phyloP scores from a whole-genome alignment of 331 rosid species.

The Arachis monticola region DNA sequence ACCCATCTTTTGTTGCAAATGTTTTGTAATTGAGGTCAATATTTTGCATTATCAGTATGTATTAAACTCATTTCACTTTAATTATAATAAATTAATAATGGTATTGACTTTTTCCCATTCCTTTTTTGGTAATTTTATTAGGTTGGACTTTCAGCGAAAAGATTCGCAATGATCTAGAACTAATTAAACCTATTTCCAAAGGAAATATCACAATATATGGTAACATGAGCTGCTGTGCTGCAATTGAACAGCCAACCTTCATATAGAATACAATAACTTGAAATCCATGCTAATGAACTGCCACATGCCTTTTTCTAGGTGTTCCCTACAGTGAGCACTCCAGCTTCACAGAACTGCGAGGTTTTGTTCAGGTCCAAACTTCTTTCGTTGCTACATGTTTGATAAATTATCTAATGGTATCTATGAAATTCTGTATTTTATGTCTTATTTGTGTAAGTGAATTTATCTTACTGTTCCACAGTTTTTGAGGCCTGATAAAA shows the following conservation, averaged over 20 bases:
- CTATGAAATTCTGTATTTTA: conserved; percentile 7
- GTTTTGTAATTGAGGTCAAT: neutral
- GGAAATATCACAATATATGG: conserved; percentile 61
- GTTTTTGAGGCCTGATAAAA: conserved; percentile 62
- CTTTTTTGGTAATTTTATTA: conserved; percentile 21
- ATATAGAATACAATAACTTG: conserved; percentile 29
- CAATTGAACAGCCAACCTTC: conserved; percentile 28
- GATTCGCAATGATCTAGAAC: conserved; percentile 50
- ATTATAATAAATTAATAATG: too few relatives aligned
- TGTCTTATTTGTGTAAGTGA: conserved; percentile 10
- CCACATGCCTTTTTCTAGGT: conserved; percentile 38
- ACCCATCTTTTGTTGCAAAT: conserved; percentile 11
- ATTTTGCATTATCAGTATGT: too few relatives aligned
- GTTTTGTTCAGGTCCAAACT: conserved; percentile 58
- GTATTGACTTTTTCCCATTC: neutral
- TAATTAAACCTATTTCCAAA: conserved; percentile 53
- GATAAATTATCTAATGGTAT: neutral
- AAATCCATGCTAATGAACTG: conserved; percentile 21
- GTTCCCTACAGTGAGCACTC: conserved; percentile 74
- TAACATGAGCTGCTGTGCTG: conserved; percentile 23
- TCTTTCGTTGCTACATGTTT: conserved; percentile 5
- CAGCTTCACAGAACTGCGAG: conserved; percentile 60
- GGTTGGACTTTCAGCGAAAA: conserved; percentile 66
- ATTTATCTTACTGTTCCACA: conserved; percentile 35
- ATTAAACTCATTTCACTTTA: too few relatives aligned